A percentile compares a stretch with the other conserved stretches of the same genome.
Evolutionary conservation across 2,329 filamentous ascomycete genomes (phyloP).

Genomic region (Orbilia oligospora): DNA sequence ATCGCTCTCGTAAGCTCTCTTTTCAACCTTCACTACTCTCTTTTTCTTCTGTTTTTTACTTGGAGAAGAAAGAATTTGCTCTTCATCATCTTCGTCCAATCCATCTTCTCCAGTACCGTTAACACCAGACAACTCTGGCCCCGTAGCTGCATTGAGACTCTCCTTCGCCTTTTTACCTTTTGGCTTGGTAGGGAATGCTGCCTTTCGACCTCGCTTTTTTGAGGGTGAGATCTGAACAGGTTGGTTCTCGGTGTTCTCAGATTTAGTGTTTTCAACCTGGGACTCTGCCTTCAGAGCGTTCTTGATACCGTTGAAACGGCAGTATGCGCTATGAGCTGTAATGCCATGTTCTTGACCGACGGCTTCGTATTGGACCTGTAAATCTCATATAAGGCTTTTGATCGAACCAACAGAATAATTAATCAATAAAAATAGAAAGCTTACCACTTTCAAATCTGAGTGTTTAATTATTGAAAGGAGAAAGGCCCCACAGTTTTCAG

Average conservation of each 20-base stretch:
- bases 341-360: constrained; percentile 54
- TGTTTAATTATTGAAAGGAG: constrained; percentile 51
- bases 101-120: not conserved
- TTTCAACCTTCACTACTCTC: constrained; percentile 14
- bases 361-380: constrained; percentile 45
- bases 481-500: constrained; percentile 25
- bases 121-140: not conserved
- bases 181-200: constrained; percentile 5
- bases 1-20: constrained; percentile 14
- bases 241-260: constrained; percentile 13
- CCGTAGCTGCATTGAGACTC: not conserved
- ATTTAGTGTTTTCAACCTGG: not conserved
- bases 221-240: not conserved
- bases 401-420: too few relatives aligned
- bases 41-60: constrained; percentile 38
- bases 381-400: not conserved
- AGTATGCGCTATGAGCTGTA: constrained; percentile 51
- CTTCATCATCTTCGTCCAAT: not conserved
- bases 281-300: constrained; percentile 40
- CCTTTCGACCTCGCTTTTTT: constrained; percentile 40
- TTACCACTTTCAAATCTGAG: constrained; percentile 52
- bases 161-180: constrained; percentile 25
- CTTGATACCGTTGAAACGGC: constrained; percentile 54
- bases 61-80: not conserved
- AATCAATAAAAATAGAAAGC: not conserved